phyloP scores from a whole-genome alignment of 768 basidiomycete species.

The Tylopilus sp. region DNA sequence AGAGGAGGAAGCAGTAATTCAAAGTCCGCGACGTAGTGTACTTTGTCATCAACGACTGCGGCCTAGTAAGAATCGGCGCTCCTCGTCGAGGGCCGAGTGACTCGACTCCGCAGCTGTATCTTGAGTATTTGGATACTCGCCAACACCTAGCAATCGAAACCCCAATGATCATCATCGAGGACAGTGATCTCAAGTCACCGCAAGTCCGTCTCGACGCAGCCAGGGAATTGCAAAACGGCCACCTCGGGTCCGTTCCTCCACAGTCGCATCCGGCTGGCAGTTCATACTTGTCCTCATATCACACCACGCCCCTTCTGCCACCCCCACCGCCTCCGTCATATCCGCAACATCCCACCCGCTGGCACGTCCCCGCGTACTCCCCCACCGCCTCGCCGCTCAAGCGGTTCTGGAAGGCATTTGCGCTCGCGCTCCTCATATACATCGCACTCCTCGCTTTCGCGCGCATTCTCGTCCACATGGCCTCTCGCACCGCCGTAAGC shows the following conservation, averaged over 20 bases:
- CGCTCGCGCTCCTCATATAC: conserved; percentile 10
- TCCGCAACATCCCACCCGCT: neutral
- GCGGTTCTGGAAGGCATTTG: conserved; percentile 17
- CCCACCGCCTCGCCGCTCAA: conserved; percentile 2
- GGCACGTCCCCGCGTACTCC: neutral
- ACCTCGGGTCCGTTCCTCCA: conserved; percentile 5
- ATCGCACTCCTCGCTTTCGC: neutral
- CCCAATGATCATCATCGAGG: neutral
- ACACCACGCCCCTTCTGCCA: neutral
- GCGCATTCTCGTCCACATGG: conserved; percentile 2
- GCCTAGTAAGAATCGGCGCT: too few relatives aligned
- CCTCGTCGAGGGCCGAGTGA: too few relatives aligned
- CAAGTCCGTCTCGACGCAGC: neutral
- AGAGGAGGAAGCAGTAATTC: neutral
- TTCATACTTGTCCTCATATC: conserved; percentile 7
- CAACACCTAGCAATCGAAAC: too few relatives aligned
- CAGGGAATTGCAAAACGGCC: neutral
- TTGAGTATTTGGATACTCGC: too few relatives aligned
- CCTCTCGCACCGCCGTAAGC: neutral
- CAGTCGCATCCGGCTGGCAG: neutral
- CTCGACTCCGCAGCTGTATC: too few relatives aligned
- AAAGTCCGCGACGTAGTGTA: neutral
- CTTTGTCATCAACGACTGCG: neutral
- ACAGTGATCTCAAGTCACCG: neutral
- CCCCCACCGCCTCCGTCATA: conserved; percentile 12